These are phyloP conservation scores for Alternaria burnsii DNA, from an alignment of 2,329 filamentous ascomycete genomes.

Conservation along the genomic window DNA sequence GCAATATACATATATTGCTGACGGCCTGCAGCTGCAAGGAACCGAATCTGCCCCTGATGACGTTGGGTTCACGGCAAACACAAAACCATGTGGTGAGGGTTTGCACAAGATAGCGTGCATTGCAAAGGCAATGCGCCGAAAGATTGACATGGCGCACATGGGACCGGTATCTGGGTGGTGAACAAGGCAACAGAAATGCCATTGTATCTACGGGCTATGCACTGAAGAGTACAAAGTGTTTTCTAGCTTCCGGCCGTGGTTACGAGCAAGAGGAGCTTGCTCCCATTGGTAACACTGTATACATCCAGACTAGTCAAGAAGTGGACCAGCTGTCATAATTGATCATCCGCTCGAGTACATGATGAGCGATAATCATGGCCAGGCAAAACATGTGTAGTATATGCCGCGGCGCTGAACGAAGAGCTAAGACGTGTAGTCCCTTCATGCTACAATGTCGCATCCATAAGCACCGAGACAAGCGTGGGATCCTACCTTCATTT, in stretches of 20 bases:
- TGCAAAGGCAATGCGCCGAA: background rate
- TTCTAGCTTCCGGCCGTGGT: slow-evolving; percentile 2
- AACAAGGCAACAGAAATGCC: slow-evolving; percentile 4
- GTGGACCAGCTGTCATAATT: background rate
- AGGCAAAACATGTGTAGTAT: background rate
- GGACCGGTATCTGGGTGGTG: background rate
- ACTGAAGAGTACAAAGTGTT: slow-evolving; percentile 7
- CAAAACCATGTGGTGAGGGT: slow-evolving; percentile 28
- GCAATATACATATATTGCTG: slow-evolving; percentile 36
- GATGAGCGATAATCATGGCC: background rate
- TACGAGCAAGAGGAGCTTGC: slow-evolving; percentile 1
- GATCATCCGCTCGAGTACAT: slow-evolving; percentile 8
- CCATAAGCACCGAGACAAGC: slow-evolving; percentile 8
- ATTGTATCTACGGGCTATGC: slow-evolving; percentile 14
- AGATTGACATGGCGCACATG: background rate
- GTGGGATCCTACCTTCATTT: slow-evolving; percentile 30
- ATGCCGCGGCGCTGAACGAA: slow-evolving; percentile 9
- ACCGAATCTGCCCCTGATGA: slow-evolving; percentile 21
- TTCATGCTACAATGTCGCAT: slow-evolving; percentile 2
- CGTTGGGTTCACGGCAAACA: slow-evolving; percentile 17
- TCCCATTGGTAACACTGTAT: slow-evolving; percentile 6
- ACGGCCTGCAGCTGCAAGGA: slow-evolving; percentile 25
- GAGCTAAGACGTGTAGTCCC: background rate
- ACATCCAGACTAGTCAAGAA: slow-evolving; percentile 15
- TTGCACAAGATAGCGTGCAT: slow-evolving; percentile 8